Percentiles rank a stretch among this genome's conserved stretches.
phyloP scores from a whole-genome alignment of 768 basidiomycete genomes.

The Mycena amicta region DNA sequence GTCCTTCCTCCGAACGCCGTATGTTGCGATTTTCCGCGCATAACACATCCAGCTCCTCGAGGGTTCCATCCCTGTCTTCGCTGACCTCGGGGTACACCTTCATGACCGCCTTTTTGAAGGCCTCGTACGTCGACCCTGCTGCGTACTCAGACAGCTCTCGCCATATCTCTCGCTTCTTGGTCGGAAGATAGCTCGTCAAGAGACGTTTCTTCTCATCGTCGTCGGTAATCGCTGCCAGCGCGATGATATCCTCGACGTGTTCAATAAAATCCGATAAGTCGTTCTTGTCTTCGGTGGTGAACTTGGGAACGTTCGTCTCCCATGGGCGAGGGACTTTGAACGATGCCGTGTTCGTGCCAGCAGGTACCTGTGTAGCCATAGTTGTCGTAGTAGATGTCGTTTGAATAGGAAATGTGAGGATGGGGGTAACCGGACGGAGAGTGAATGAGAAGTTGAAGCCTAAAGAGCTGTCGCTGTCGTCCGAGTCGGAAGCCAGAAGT shows the following conservation, averaged over 20 bases:
- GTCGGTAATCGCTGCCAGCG: neutral
- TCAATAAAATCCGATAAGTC: constrained; percentile 7
- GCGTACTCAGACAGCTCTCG: neutral
- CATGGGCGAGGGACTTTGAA: constrained; percentile 5
- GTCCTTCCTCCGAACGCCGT: constrained; percentile 2
- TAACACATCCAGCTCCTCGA: neutral
- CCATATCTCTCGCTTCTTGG: neutral
- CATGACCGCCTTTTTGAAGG: constrained; percentile 3
- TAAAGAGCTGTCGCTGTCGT: neutral
- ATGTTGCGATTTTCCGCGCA: constrained; percentile 6
- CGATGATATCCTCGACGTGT: constrained; percentile 7
- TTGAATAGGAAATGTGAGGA: neutral
- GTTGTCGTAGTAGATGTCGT: neutral
- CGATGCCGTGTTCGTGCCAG: neutral
- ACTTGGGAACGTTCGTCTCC: constrained; percentile 5
- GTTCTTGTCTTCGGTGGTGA: neutral
- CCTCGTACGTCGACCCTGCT: neutral
- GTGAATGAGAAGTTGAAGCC: neutral
- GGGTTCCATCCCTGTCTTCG: neutral
- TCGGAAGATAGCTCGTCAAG: neutral
- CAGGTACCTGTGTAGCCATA: neutral
- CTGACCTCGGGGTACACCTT: neutral
- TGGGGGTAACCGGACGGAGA: too few relatives aligned
- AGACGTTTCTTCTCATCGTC: constrained; percentile 3
- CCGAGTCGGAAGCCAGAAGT: neutral